phyloP scores from a whole-genome alignment of 75 land plant genomes.

The Larix kaempferi region DNA sequence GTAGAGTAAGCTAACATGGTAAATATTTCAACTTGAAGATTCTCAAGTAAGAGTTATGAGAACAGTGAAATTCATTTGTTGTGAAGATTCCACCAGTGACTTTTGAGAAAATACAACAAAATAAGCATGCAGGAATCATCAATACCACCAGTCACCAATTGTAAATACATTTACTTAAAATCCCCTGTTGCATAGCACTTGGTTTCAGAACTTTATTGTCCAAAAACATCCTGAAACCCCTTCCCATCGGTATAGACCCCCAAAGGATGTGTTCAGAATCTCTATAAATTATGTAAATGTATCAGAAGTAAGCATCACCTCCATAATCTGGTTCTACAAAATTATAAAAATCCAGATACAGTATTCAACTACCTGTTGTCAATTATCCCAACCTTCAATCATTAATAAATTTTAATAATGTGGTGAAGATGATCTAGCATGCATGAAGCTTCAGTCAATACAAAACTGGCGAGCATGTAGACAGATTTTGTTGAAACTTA shows the following conservation, averaged over 20 bases:
- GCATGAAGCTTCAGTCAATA: neutral
- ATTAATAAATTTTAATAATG: conserved; percentile 4
- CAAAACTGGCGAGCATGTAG: neutral
- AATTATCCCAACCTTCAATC: conserved; percentile 6
- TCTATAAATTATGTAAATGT: neutral
- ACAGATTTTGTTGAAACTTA: conserved; percentile 7
- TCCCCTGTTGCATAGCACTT: no score
- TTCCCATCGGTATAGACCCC: neutral
- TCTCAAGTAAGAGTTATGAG: neutral
- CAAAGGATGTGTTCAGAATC: neutral
- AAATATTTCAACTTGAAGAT: neutral
- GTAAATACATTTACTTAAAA: neutral
- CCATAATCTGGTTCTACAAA: neutral
- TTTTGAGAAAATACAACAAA: neutral
- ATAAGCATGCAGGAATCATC: neutral
- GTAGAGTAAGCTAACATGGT: neutral
- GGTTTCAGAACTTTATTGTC: neutral
- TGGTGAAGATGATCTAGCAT: neutral
- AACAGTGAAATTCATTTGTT: neutral
- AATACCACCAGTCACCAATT: neutral
- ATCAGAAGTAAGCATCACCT: neutral
- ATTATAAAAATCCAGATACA: neutral
- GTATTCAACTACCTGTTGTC: neutral
- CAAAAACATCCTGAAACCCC: neutral
- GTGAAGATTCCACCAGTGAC: neutral